Evolutionary conservation across 148 eudicot genomes (phyloP).

Genomic region (Silene conica): DNA sequence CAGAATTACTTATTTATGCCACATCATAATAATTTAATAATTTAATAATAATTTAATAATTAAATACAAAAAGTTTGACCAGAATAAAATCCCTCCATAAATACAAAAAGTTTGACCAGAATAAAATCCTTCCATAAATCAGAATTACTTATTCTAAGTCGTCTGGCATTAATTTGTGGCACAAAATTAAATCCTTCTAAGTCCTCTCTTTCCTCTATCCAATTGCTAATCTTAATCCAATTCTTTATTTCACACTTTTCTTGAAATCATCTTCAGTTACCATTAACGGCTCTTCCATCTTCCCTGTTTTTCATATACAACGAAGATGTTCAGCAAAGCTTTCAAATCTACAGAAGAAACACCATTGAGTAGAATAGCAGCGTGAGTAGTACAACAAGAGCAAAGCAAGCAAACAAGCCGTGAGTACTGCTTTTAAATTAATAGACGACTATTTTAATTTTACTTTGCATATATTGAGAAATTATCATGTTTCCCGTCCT

Average conservation of each 20-base stretch:
- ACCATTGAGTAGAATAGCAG: neutral
- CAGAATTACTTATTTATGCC: too few relatives aligned
- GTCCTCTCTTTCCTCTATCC: too few relatives aligned
- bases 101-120: too few relatives aligned
- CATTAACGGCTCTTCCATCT: conserved; percentile 66
- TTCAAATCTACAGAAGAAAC: neutral
- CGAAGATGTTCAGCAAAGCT: conserved; percentile 3
- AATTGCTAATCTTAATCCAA: too few relatives aligned
- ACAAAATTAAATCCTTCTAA: too few relatives aligned
- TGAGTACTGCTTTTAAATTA: neutral
- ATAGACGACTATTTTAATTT: neutral
- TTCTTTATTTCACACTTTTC: conserved; percentile 60
- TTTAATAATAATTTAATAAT: too few relatives aligned
- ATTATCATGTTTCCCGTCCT: neutral
- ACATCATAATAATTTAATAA: too few relatives aligned
- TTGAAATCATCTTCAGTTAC: conserved; percentile 65
- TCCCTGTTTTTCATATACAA: conserved; percentile 41
- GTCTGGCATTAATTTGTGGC: too few relatives aligned
- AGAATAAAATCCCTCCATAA: too few relatives aligned
- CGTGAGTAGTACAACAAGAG: neutral
- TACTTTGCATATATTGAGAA: neutral
- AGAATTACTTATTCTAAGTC: too few relatives aligned
- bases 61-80: too few relatives aligned
- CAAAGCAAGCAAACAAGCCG: neutral
- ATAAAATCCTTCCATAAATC: too few relatives aligned